phyloP scores from a whole-genome alignment of 2,329 filamentous ascomycete species.

The Penicillium glabrum region DNA sequence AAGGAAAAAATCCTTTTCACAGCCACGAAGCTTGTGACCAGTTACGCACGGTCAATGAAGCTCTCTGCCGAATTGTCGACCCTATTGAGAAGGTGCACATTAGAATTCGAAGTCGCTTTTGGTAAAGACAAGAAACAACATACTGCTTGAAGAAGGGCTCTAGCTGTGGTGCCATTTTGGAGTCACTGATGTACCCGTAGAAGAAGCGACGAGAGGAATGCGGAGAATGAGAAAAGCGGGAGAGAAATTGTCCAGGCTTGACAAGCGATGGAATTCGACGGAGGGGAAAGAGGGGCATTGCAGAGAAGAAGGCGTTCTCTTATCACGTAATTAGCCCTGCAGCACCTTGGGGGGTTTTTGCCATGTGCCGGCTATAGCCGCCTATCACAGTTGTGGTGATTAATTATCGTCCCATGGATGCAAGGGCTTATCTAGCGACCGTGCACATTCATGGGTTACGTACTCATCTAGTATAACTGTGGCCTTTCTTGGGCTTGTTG shows the following conservation, averaged over 20 bases:
- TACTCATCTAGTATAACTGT: not conserved
- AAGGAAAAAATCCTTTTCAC: not conserved
- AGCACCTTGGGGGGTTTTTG: constrained; percentile 5
- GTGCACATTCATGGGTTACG: not conserved
- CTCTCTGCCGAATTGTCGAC: constrained; percentile 75
- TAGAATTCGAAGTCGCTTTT: not conserved
- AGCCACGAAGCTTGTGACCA: not conserved
- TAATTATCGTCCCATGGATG: not conserved
- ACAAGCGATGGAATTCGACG: constrained; percentile 28
- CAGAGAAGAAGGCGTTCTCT: constrained; percentile 9
- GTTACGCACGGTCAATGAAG: constrained; percentile 74
- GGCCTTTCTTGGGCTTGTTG: too few relatives aligned
- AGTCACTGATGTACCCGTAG: constrained; percentile 48
- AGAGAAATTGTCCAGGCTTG: constrained; percentile 17
- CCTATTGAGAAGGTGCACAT: constrained; percentile 24
- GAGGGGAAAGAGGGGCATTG: constrained; percentile 39
- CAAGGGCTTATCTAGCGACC: not conserved
- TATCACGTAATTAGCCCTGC: constrained; percentile 26
- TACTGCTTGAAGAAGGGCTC: constrained; percentile 87
- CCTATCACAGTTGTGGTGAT: not conserved
- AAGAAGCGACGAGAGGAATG: constrained; percentile 34
- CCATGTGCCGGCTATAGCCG: constrained; percentile 17
- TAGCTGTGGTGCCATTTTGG: constrained; percentile 84
- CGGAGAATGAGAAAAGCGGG: constrained; percentile 14
- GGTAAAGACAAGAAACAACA: constrained; percentile 16